Evolutionary conservation across 2,329 filamentous ascomycete genomes (phyloP), one percentile per base, ranked within the genome.

Genomic region (Teratosphaeria pseudoeucalypti): DNA sequence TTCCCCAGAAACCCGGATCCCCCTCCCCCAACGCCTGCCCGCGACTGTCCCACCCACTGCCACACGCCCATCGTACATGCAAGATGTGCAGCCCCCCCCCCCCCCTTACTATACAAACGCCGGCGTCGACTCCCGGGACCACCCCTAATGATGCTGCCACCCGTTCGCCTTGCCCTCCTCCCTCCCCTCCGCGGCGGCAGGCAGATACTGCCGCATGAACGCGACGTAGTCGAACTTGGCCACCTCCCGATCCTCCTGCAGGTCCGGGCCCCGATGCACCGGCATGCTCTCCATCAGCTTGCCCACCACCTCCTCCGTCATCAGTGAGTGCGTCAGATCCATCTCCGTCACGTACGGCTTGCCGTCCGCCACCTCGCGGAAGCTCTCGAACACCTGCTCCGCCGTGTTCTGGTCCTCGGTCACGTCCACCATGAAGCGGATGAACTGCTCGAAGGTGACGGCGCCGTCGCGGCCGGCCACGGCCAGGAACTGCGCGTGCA

Each of bases 341-440:
- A 99, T 88, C 77, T 99, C 94, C 5, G 94, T 99, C 49, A 99
- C 94, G 73, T 99, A 99, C 11, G 92, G 92, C 80, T 99, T 99
- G 65, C 94, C 94, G 77, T 99, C 94, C 19, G 94, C 94, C 54
- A 99, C 94, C 76, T 99, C 94, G 60, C 87, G 85, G 83, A 99
- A 99, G 64, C 89, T 95, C 77, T 99, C 92, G 79, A 94, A 97
- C 5, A 99, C 94, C 74, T 99, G 94, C 75, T 97, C 94, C 12
- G 94, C 94, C 3, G 92, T 96, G 74, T 99, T 96, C 77, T 99
- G 94, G 72, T 99, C 94, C 76, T 99, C 94, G 12, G 94, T 99
- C 56, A 96, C 94, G 67, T 95, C 90, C 55, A 99, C 94, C 94
- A 99, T 99, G 81, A 99, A 99, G 47, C 90, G 86, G 73, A 99